These are phyloP conservation scores for Botryotinia convoluta DNA, from an alignment of 2,329 filamentous ascomycete genomes.

Conservation along the genomic window DNA sequence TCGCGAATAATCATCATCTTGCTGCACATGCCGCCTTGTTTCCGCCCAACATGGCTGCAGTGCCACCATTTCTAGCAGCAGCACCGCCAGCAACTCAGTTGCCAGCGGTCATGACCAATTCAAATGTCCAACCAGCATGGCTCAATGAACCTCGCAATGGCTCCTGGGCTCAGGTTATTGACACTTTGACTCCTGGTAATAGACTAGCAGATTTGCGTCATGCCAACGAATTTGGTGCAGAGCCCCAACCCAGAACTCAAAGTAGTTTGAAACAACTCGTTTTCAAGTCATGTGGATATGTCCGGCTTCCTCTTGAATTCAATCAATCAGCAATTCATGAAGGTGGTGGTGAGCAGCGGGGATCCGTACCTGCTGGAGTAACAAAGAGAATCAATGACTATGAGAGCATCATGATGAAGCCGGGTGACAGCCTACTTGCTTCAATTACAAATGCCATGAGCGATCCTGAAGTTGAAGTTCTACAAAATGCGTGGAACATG, in stretches of 20 bases:
- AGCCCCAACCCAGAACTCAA: slow-evolving; percentile 27
- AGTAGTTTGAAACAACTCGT: slow-evolving; percentile 29
- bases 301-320: slow-evolving; percentile 35
- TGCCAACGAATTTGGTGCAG: slow-evolving; percentile 37
- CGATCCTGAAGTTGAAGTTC: slow-evolving; percentile 26
- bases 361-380: slow-evolving; percentile 23
- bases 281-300: slow-evolving; percentile 38
- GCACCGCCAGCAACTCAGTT: background rate
- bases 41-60: background rate
- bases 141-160: slow-evolving; percentile 42
- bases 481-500: slow-evolving; percentile 35
- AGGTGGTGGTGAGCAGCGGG: background rate
- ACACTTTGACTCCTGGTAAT: slow-evolving; percentile 48
- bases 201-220: slow-evolving; percentile 44
- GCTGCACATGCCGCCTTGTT: background rate
- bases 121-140: slow-evolving; percentile 31
- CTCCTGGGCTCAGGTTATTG: slow-evolving; percentile 51
- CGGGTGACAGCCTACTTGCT: slow-evolving; percentile 30
- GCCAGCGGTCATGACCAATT: slow-evolving; percentile 15
- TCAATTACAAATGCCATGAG: slow-evolving; percentile 33
- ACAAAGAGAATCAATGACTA: slow-evolving; percentile 32
- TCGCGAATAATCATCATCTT: background rate
- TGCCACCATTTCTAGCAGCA: slow-evolving; percentile 1
- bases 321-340: slow-evolving; percentile 32
- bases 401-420: slow-evolving; percentile 36